Percentiles rank a stretch among this genome's conserved stretches.
Conservation (phyloP, 352 stramenopile genomes). For the Globisporangium viniferum region DNA sequence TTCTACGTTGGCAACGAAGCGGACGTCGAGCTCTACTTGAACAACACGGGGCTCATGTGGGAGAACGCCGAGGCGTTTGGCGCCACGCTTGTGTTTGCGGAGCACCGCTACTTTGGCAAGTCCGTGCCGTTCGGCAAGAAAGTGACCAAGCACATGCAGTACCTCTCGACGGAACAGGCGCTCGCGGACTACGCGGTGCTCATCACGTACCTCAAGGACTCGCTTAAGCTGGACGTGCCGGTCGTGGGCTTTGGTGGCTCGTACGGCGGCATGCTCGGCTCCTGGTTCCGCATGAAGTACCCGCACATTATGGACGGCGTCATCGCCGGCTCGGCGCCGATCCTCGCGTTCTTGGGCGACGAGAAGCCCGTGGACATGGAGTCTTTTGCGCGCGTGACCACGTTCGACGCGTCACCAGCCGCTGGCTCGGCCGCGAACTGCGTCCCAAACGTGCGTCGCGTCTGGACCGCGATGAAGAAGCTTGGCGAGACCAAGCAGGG, state of each 20-base stretch:
- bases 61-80: constrained; percentile 90
- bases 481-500: constrained; percentile 47
- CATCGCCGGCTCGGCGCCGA: constrained; percentile 90
- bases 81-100: constrained; percentile 94
- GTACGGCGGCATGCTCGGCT: constrained; percentile 93
- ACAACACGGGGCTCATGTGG: constrained; percentile 96
- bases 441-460: constrained; percentile 70
- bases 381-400: constrained; percentile 51
- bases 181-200: constrained; percentile 87
- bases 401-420: constrained; percentile 60
- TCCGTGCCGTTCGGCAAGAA: constrained; percentile 78
- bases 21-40: constrained; percentile 93
- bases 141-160: constrained; percentile 58
- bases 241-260: constrained; percentile 92
- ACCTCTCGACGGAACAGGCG: constrained; percentile 83
- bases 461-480: constrained; percentile 55
- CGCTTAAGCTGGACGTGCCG: constrained; percentile 44
- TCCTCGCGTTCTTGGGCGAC: constrained; percentile 67
- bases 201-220: constrained; percentile 51
- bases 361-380: constrained; percentile 63
- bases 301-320: constrained; percentile 86
- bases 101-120: constrained; percentile 97
- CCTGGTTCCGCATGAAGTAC: constrained; percentile 93
- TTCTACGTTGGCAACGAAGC: constrained; percentile 96
- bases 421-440: constrained; percentile 72